A percentile compares a stretch with the other conserved stretches of the same genome.
Conservation (phyloP, 352 stramenopile genomes). For the Phytophthora pistaciae region DNA sequence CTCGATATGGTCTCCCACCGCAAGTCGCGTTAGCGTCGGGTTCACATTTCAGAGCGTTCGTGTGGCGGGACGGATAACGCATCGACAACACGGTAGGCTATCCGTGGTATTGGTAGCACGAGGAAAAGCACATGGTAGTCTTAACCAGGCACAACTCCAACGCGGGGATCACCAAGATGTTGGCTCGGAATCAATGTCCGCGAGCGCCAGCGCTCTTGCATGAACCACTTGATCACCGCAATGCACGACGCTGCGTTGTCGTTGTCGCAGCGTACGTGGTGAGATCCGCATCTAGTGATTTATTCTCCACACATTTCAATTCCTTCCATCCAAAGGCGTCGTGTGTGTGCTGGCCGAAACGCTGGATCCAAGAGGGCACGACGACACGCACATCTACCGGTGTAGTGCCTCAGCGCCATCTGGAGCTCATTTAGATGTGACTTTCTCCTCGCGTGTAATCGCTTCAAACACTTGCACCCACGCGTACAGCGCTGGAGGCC, state of each 20-base stretch:
- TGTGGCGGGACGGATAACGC: slow-evolving; percentile 1
- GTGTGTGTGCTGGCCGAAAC: slow-evolving; percentile 13
- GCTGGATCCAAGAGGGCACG: neutral
- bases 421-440: slow-evolving; percentile 24
- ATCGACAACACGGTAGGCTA: neutral
- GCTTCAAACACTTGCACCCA: slow-evolving; percentile 5
- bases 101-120: neutral
- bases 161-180: neutral
- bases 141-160: neutral
- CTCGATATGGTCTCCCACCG: slow-evolving; percentile 9
- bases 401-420: slow-evolving; percentile 2
- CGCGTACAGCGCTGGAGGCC: neutral
- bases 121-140: neutral
- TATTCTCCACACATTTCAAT: too few species aligned
- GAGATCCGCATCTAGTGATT: neutral
- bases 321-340: neutral
- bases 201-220: neutral
- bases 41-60: slow-evolving; percentile 33
- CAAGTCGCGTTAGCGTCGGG: slow-evolving; percentile 27
- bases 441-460: slow-evolving; percentile 1
- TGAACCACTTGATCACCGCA: neutral
- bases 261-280: neutral
- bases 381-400: slow-evolving; percentile 5
- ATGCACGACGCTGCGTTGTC: neutral
- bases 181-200: neutral